A percentile compares a stretch with the other conserved stretches of the same genome.
Evolutionary conservation across 805 yeast species (phyloP).

Genomic region (Lachancea nothofagi): DNA sequence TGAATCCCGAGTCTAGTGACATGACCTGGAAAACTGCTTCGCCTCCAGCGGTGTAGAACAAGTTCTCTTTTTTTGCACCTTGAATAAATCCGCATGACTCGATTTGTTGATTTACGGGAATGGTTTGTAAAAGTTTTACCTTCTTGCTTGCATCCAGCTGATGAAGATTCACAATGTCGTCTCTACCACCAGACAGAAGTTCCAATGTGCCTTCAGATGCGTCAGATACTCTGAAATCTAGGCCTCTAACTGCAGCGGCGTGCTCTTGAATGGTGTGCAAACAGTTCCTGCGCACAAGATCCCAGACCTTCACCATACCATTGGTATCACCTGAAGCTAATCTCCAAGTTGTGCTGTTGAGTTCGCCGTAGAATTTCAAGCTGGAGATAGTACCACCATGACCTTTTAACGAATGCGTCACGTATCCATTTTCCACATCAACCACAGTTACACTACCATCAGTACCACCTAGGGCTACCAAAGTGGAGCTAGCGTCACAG

Average conservation of each 20-base stretch:
- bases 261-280: constrained; percentile 66
- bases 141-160: constrained; percentile 47
- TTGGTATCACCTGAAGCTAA: constrained; percentile 68
- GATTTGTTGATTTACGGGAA: constrained; percentile 68
- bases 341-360: constrained; percentile 66
- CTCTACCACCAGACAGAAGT: constrained; percentile 84
- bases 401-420: constrained; percentile 87
- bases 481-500: constrained; percentile 73
- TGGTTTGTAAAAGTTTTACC: constrained; percentile 54
- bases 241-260: constrained; percentile 77
- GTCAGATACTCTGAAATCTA: constrained; percentile 45
- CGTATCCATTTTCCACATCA: constrained; percentile 83
- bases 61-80: constrained; percentile 30
- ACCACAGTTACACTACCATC: constrained; percentile 90
- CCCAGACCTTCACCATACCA: constrained; percentile 56
- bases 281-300: constrained; percentile 63
- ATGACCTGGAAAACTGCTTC: constrained; percentile 64
- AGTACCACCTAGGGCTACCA: constrained; percentile 90
- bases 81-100: constrained; percentile 61
- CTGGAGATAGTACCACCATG: constrained; percentile 88
- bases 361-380: constrained; percentile 65
- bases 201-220: constrained; percentile 39
- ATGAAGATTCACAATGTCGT: constrained; percentile 53
- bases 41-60: constrained; percentile 73
- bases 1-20: constrained; percentile 45